These are phyloP conservation scores for Solanum tarijense DNA, from an alignment of 257 asterid species.

Conservation along the genomic window DNA sequence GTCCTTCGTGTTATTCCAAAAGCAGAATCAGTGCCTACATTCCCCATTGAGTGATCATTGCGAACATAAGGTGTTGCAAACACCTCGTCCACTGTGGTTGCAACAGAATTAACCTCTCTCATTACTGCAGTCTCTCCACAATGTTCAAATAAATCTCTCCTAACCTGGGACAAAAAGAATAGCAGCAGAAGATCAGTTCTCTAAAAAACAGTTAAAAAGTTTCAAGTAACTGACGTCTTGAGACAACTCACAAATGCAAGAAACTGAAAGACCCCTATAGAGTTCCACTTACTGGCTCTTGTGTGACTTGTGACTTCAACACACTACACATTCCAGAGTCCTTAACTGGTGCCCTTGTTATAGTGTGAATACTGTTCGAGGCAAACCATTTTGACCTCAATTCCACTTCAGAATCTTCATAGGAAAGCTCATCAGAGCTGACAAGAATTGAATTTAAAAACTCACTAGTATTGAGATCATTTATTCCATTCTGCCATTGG, in stretches of 20 bases:
- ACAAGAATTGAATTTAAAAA: constrained; percentile 51
- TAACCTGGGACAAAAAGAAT: constrained; percentile 16
- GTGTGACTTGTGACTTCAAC: constrained; percentile 47
- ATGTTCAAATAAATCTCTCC: background rate
- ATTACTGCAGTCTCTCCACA: constrained; percentile 30
- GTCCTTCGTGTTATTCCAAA: constrained; percentile 38
- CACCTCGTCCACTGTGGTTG: constrained; percentile 3
- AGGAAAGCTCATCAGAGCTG: constrained; percentile 37
- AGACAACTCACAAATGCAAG: background rate
- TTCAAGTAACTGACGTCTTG: background rate
- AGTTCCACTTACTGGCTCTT: constrained; percentile 36
- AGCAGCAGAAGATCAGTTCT: background rate
- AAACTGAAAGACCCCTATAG: background rate
- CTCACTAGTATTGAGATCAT: constrained; percentile 25
- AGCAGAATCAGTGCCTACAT: constrained; percentile 8
- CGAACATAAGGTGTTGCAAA: constrained; percentile 1
- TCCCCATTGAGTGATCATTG: constrained; percentile 3
- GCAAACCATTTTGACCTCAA: background rate
- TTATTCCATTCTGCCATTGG: constrained; percentile 43
- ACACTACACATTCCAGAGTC: constrained; percentile 32
- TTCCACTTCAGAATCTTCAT: constrained; percentile 5
- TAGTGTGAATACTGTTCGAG: background rate
- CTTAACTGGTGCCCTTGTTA: background rate
- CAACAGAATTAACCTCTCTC: constrained; percentile 15
- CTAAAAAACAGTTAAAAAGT: background rate